These are phyloP conservation scores for Phytophthora syringae DNA, from an alignment of 352 stramenopile species.

Conservation along the genomic window DNA sequence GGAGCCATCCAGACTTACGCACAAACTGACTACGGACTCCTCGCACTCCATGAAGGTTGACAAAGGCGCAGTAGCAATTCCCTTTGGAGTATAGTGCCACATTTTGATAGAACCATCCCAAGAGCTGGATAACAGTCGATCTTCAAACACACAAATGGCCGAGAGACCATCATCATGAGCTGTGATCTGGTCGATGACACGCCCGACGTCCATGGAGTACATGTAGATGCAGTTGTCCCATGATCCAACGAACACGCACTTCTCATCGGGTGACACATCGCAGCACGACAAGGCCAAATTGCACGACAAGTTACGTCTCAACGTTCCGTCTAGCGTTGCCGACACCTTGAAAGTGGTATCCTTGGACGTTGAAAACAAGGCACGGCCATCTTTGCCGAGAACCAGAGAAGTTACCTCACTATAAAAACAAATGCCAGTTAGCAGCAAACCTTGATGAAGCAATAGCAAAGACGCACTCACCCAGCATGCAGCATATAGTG, in stretches of 20 bases:
- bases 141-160: slow-evolving; percentile 77
- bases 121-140: slow-evolving; percentile 74
- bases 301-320: slow-evolving; percentile 76
- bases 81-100: slow-evolving; percentile 78
- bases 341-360: slow-evolving; percentile 85
- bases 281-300: slow-evolving; percentile 82
- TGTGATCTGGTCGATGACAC: slow-evolving; percentile 81
- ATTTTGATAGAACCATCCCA: slow-evolving; percentile 84
- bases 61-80: slow-evolving; percentile 67
- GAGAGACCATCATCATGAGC: slow-evolving; percentile 84
- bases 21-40: slow-evolving; percentile 69
- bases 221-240: slow-evolving; percentile 90
- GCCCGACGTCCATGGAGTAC: slow-evolving; percentile 86
- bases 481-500: slow-evolving; percentile 73
- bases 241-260: slow-evolving; percentile 84
- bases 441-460: background rate
- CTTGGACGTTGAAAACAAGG: slow-evolving; percentile 76
- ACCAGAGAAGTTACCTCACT: slow-evolving; percentile 80
- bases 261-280: slow-evolving; percentile 82
- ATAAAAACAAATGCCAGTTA: slow-evolving; percentile 3
- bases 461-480: slow-evolving; percentile 37
- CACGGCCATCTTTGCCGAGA: slow-evolving; percentile 61
- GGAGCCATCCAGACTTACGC: slow-evolving; percentile 70
- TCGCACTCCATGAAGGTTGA: slow-evolving; percentile 82
- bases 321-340: slow-evolving; percentile 64